Evolutionary conservation across 2,329 filamentous ascomycete species (phyloP), one percentile per base, ranked within the genome.

Genomic region (Penicillium sp.): DNA sequence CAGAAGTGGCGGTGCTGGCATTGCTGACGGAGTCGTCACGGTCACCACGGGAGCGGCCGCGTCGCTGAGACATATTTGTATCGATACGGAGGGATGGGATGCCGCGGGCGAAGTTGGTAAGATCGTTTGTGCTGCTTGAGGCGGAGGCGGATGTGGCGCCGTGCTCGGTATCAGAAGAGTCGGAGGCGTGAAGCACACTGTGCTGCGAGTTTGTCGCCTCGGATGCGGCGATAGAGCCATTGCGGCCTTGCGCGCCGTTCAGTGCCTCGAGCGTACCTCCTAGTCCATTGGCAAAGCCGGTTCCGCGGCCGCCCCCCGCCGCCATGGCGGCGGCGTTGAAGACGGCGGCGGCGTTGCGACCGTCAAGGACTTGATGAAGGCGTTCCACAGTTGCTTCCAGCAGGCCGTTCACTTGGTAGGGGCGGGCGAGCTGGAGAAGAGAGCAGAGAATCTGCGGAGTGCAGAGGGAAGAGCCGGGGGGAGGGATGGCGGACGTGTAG

Each of bases 241-340:
- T 64, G 39, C 59, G 55, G 32, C 56, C 58, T 32, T 72, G 58
- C 1, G 58, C 66, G 30, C 72, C 67, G 51, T 63, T 81, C 70
- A 66, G 71, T 58, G 56, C 76, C 61, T 71, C 74, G 26, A 73
- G 66, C 3, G 66, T 77, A 20, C 73, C 73, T 40, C 73, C 75
- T 6, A 79, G 74, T 5, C 84, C 78, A 62, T 82, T 85, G 30
- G 80, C 75, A 64, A 84, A 90, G 46, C 88, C 86, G 23, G 93
- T 90, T 41, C 90, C 89, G 41, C 91, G 85, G 0, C 94, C 94
- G 21, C 94, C 92, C 9, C 94, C 94, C 1, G 94, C 94, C 0
- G 92, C 94, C 94, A 97, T 97, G 46, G 94, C 94, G 0, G 93
- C 94, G 0, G 94, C 94, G 60, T 99, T 99, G 79, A 99, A 99